Conservation (phyloP, 2,329 filamentous ascomycete species). For the Fusarium staphyleae region DNA sequence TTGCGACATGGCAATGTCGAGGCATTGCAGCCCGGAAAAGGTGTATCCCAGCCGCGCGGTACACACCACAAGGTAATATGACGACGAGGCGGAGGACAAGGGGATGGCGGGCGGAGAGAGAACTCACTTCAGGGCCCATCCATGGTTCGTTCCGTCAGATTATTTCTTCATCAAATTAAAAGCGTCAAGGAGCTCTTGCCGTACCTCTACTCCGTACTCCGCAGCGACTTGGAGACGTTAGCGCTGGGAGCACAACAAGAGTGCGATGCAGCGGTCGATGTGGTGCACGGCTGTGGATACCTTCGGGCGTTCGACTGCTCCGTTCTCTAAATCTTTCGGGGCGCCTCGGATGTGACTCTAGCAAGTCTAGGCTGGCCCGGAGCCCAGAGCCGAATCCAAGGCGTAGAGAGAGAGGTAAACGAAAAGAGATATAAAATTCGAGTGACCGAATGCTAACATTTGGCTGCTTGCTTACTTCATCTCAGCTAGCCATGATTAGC, state of each 20-base stretch:
- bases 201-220: conserved; percentile 14
- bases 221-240: conserved; percentile 18
- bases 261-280: conserved; percentile 25
- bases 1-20: conserved; percentile 20
- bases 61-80: conserved; percentile 14
- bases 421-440: background rate
- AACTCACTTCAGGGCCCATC: conserved; percentile 4
- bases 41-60: conserved; percentile 24
- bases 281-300: conserved; percentile 31
- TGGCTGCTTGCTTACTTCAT: background rate
- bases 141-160: conserved; percentile 4
- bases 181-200: conserved; percentile 19
- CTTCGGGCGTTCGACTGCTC: conserved; percentile 10
- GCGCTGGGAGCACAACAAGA: conserved; percentile 24
- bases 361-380: conserved; percentile 3
- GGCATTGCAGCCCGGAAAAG: conserved; percentile 20
- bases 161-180: conserved; percentile 7
- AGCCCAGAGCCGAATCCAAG: background rate
- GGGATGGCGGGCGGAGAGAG: background rate
- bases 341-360: conserved; percentile 7
- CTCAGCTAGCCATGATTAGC: background rate
- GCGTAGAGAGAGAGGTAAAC: background rate
- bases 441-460: background rate
- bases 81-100: conserved; percentile 20
- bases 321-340: conserved; percentile 16